Evolutionary conservation across 1,139 yeast species (phyloP), one percentile per base, ranked within the genome.

Genomic region (Yamadazyma taylorii): DNA sequence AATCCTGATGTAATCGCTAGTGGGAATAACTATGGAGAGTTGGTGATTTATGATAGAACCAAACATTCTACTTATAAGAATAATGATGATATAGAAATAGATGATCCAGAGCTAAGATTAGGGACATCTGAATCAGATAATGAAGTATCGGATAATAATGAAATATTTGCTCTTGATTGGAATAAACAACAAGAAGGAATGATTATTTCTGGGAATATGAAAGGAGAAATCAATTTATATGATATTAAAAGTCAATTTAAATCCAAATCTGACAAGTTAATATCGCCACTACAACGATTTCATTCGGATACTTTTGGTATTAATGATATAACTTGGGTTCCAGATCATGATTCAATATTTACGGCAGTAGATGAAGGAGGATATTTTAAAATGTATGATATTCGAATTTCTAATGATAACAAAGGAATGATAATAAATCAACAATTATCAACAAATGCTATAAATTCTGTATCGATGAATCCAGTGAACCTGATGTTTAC

Each of bases 391-490:
- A 33, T 84, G 2, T 70, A 66, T 46, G 92, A 85, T 54, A 65
- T 63, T 37, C 64, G 82, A 53, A 27, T 27, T 5, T 4, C n/a
- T n/a, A n/a, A 16, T 6, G 30, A 9, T 16, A 36, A 46, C 15
- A 29, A 55, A 17, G 29, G 46, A n/a, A 34, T 43, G 7, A 25
- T 33, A 2, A 53, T 62, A 10, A 48, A 57, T 33, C 49, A 59
- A 17, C 50, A 58, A 24, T 62, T 66, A 6, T 75, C 74, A 30
- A 39, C 53, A 1, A 60, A 55, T 12, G 83, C 86, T 2, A 67
- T 87, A 31, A 88, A 89, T 56, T 65, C 85, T 3, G 56, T 90
- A 7, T 73, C 83, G 29, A 73, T 85, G 52, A 86, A 82, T 55
- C 79, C 78, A 0, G 63, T 64, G 1, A 77, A 80, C 47, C 72